Base-by-base conservation (phyloP, 169 alveolate genomes). In the Plasmodium blacklocki region DNA sequence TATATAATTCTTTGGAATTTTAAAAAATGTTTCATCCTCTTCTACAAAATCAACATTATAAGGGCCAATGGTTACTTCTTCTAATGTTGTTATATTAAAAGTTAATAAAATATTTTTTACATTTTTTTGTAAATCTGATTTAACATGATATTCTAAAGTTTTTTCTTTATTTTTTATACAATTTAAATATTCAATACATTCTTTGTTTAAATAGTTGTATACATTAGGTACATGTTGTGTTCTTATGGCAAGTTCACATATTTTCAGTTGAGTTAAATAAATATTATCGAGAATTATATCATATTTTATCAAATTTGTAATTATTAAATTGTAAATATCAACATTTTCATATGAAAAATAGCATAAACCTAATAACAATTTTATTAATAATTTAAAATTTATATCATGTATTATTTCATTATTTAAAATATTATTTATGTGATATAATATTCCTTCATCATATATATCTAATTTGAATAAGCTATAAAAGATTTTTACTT, bases 171-270 rank as follows among this genome's bases (percentile, higher is more conserved):
- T 58, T 78, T 52, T 78, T 23, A 78, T 64, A 43, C 8, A 78
- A 64, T 52, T 50, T 60, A 78, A 64, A 66, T 78, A 78, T 18
- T 78, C 89, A 18, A 26, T 26, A 56, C 80, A 78, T 70, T 78
- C 89, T 23, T 2, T 45, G 19, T 78, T 59, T 52, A 89, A 23
- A 15, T 45, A n/a, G 15, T 60, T 58, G 45, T 76, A 73, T 12
- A 74, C 76, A 85, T 85, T 85, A 8, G 92, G 92, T 1, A 85
- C 92, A 43, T 85, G 92, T 47, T 50, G 54, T 1, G 85, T 80
- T 67, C 91, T 71, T 15, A 89, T 39, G 11, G 88, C 59, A 4
- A 83, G 39, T 58, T 89, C 88, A 26, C 80, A 68, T 12, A 76
- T 89, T 50, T 89, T 68, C 21, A 89, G 63, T 50, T 89, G 88